Evolutionary conservation across 306 rosid genomes (phyloP).

Genomic region (Cyamopsis tetragonoloba): DNA sequence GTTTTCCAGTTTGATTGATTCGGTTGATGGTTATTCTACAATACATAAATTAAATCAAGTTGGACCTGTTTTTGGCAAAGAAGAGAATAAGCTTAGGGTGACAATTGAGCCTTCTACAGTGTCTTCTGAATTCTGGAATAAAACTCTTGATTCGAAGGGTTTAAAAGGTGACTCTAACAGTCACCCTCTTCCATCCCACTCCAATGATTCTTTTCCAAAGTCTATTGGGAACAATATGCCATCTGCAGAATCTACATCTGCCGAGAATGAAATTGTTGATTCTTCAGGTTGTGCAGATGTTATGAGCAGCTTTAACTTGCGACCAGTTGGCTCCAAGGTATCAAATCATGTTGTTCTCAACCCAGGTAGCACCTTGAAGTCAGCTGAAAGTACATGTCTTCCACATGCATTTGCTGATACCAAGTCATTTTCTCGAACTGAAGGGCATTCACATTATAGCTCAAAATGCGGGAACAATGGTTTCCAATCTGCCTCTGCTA

Average conservation of each 20-base stretch:
- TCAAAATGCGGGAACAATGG: conserved; percentile 36
- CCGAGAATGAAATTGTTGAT: conserved; percentile 25
- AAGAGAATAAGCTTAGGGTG: conserved; percentile 27
- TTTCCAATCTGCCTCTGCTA: conserved; percentile 38
- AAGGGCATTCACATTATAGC: conserved; percentile 26
- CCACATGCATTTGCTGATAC: conserved; percentile 29
- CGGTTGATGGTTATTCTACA: conserved; percentile 43
- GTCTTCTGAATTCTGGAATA: conserved; percentile 60
- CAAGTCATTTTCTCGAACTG: conserved; percentile 31
- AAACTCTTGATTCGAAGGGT: conserved; percentile 33
- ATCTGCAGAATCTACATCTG: conserved; percentile 22
- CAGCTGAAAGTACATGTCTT: conserved; percentile 33
- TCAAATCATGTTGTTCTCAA: conserved; percentile 37
- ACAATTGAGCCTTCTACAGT: conserved; percentile 31
- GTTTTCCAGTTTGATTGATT: conserved; percentile 65
- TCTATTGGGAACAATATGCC: conserved; percentile 22
- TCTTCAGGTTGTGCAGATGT: conserved; percentile 32
- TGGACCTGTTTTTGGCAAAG: conserved; percentile 29
- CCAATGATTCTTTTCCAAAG: conserved; percentile 31
- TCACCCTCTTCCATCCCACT: conserved; percentile 23
- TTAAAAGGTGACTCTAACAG: conserved; percentile 23
- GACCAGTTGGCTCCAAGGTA: conserved; percentile 33
- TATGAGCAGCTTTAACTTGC: conserved; percentile 30
- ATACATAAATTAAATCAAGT: conserved; percentile 33
- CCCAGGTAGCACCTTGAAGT: conserved; percentile 31